These are phyloP conservation scores for Coemansia sp. DNA, from an alignment of 192 early-diverging fungal genomes.

Conservation along the genomic window DNA sequence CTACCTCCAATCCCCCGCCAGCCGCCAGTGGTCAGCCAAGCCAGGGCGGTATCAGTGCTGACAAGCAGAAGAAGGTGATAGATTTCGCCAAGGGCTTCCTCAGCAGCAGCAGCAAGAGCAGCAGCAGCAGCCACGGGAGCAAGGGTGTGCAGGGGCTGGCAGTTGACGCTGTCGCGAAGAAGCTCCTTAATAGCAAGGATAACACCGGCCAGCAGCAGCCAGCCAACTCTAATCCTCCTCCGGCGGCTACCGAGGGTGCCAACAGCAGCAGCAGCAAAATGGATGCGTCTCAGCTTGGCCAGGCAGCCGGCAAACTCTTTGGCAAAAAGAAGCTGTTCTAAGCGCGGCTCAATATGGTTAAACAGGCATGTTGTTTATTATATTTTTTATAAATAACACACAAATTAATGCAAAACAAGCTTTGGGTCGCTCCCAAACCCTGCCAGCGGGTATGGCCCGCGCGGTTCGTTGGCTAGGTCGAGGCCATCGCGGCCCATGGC, in stretches of 20 bases:
- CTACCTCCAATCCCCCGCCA: neutral
- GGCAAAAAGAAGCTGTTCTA: too few species aligned
- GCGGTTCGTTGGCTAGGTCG: slow-evolving; percentile 58
- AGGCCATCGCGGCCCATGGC: slow-evolving; percentile 68
- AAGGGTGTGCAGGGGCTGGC: neutral
- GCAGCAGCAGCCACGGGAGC: neutral
- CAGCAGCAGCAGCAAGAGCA: slow-evolving; percentile 11
- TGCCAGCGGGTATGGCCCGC: slow-evolving; percentile 48
- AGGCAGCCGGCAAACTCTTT: too few species aligned
- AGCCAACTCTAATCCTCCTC: too few species aligned
- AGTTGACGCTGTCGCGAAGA: neutral
- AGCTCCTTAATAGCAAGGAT: neutral
- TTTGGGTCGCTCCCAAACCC: slow-evolving; percentile 13
- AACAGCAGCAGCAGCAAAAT: too few species aligned
- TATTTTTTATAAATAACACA: too few species aligned
- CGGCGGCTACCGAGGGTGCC: too few species aligned
- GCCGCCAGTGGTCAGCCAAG: neutral
- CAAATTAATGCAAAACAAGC: neutral
- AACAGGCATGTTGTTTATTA: too few species aligned
- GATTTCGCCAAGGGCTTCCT: slow-evolving; percentile 22
- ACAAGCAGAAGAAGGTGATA: slow-evolving; percentile 12
- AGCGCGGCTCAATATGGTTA: too few species aligned
- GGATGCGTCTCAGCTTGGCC: too few species aligned
- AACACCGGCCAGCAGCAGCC: neutral
- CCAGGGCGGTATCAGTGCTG: slow-evolving; percentile 4